Evolutionary conservation across 768 basidiomycete species (phyloP).

Genomic region (Neoboletus brunneissimus): DNA sequence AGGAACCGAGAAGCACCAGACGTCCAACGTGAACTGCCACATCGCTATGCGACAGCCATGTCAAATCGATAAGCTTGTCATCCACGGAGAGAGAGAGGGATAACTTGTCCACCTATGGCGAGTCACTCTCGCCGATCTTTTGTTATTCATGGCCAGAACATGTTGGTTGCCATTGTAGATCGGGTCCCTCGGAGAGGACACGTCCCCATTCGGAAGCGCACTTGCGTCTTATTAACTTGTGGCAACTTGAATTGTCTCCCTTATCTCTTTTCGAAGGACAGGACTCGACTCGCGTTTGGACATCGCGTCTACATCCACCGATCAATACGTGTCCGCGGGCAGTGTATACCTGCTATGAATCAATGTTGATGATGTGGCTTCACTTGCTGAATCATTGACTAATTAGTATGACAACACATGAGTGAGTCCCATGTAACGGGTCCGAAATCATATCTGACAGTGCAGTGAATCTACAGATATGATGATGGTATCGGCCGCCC

Average conservation of each 20-base stretch:
- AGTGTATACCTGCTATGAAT: neutral
- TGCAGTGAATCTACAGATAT: neutral
- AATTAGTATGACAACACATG: neutral
- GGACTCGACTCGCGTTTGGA: neutral
- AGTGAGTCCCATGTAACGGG: neutral
- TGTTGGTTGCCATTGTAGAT: neutral
- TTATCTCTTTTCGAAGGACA: neutral
- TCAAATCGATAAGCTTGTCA: neutral
- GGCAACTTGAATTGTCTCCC: neutral
- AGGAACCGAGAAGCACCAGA: constrained; percentile 5
- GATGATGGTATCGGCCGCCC: neutral
- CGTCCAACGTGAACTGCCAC: neutral
- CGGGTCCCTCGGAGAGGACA: neutral
- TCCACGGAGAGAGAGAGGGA: constrained; percentile 1
- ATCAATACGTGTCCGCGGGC: neutral
- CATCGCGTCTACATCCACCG: neutral
- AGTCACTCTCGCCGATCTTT: neutral
- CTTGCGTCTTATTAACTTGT: neutral
- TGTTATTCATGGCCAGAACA: neutral
- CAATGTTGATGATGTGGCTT: neutral
- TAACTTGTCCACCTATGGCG: neutral
- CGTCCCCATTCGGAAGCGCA: neutral
- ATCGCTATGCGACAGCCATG: neutral
- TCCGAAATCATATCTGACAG: neutral
- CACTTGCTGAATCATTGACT: neutral